A percentile compares a stretch with the other conserved stretches of the same genome.
These are phyloP conservation scores for Fusarium sambucinum DNA, from an alignment of 2,329 filamentous ascomycete species.

Conservation along the genomic window DNA sequence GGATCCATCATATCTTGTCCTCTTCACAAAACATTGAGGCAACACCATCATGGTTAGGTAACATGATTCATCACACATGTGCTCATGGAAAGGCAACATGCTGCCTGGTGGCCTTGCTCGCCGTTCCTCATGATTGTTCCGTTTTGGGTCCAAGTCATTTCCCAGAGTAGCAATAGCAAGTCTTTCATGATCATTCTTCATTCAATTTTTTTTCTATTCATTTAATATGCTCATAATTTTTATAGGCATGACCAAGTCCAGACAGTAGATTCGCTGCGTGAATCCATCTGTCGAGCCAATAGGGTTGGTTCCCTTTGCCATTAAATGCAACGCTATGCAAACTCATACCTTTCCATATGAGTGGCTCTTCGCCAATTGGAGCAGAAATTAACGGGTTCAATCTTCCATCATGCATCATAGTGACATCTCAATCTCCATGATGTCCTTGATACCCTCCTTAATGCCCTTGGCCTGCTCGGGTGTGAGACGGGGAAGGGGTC, in stretches of 20 bases:
- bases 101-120: neutral
- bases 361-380: neutral
- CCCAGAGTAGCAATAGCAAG: neutral
- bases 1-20: neutral
- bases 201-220: constrained; percentile 33
- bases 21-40: neutral
- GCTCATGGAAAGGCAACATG: neutral
- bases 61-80: neutral
- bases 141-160: neutral
- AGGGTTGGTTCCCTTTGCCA: constrained; percentile 10
- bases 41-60: neutral
- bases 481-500: constrained; percentile 76
- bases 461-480: constrained; percentile 66
- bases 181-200: constrained; percentile 11
- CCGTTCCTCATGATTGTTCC: neutral
- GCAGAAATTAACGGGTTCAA: constrained; percentile 1
- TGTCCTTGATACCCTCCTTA: constrained; percentile 69
- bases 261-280: neutral
- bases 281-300: constrained; percentile 7
- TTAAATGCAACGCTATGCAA: constrained; percentile 45
- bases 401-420: constrained; percentile 51
- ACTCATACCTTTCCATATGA: constrained; percentile 18
- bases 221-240: constrained; percentile 31
- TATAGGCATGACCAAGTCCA: constrained; percentile 19
- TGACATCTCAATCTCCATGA: constrained; percentile 73